Conservation (phyloP, 768 basidiomycete species). For the Phallus indusiatus region DNA sequence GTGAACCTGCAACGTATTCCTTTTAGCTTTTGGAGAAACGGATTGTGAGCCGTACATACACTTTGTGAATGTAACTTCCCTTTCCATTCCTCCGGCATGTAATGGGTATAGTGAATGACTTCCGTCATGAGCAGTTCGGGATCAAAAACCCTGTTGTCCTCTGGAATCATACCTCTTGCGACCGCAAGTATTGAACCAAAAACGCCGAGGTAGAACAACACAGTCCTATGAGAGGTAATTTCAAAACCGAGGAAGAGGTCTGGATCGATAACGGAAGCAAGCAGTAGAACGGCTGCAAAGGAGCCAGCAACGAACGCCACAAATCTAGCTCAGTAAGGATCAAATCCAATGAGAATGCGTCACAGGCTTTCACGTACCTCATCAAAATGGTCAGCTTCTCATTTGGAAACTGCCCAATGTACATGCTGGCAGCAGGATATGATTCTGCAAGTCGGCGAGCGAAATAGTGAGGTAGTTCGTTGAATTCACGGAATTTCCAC, state of each 20-base stretch:
- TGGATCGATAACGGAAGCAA: conserved; percentile 88
- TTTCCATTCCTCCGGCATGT: conserved; percentile 92
- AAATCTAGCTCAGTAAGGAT: conserved; percentile 45
- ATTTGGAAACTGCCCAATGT: conserved; percentile 97
- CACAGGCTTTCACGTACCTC: conserved; percentile 45
- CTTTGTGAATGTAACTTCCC: conserved; percentile 79
- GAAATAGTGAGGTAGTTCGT: conserved; percentile 93
- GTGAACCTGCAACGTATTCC: conserved; percentile 55
- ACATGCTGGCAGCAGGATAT: conserved; percentile 85
- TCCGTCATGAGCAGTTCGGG: conserved; percentile 89
- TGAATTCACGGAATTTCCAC: conserved; percentile 99
- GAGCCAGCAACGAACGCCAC: conserved; percentile 94
- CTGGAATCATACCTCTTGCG: conserved; percentile 91
- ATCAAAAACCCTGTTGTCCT: conserved; percentile 88
- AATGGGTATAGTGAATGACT: conserved; percentile 90
- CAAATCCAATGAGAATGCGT: not conserved
- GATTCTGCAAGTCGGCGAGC: conserved; percentile 77
- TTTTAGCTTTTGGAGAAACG: conserved; percentile 4
- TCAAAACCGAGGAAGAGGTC: conserved; percentile 92
- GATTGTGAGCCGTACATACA: conserved; percentile 30
- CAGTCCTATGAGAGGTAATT: conserved; percentile 86
- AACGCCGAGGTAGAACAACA: conserved; percentile 84
- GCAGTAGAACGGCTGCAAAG: conserved; percentile 89
- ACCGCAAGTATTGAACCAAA: conserved; percentile 86
- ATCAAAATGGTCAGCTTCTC: conserved; percentile 84